These are phyloP conservation scores for Penicillium coprophilum DNA, from an alignment of 495 filamentous ascomycete genomes.

Conservation along the genomic window DNA sequence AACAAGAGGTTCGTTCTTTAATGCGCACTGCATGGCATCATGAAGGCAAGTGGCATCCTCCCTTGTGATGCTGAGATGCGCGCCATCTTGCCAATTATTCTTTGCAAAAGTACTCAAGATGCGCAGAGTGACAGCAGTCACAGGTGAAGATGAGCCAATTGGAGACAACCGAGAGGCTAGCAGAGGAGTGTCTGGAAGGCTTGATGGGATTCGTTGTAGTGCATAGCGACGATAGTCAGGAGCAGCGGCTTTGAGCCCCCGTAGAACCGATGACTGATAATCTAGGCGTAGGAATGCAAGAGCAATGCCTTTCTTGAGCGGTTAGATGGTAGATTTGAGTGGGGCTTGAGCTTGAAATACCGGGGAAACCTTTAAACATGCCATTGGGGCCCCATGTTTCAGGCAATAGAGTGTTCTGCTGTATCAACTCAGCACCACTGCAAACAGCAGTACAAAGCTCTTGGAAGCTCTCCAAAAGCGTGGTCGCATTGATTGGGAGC, in stretches of 20 bases:
- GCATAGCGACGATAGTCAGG: conserved; percentile 32
- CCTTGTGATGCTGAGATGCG: conserved; percentile 14
- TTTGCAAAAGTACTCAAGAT: conserved; percentile 22
- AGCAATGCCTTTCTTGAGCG: conserved; percentile 29
- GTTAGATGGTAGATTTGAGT: background rate
- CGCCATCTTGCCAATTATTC: conserved; percentile 10
- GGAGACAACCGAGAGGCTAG: conserved; percentile 36
- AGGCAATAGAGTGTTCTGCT: conserved; percentile 22
- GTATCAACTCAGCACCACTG: conserved; percentile 30
- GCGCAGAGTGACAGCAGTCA: conserved; percentile 30
- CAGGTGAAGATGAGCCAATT: conserved; percentile 29
- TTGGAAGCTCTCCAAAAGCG: conserved; percentile 21
- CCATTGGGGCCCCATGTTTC: conserved; percentile 29
- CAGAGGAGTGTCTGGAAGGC: conserved; percentile 29
- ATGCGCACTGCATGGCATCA: conserved; percentile 31
- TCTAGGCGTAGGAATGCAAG: conserved; percentile 41
- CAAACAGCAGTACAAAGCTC: conserved; percentile 33
- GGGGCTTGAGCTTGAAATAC: conserved; percentile 17
- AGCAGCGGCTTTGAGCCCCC: conserved; percentile 3
- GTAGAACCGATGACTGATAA: conserved; percentile 31
- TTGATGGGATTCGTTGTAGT: conserved; percentile 29
- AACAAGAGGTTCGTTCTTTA: conserved; percentile 35
- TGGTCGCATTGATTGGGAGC: conserved; percentile 15
- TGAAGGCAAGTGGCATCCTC: conserved; percentile 32
- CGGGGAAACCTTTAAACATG: conserved; percentile 32